Evolutionary conservation across 768 basidiomycete species (phyloP), one percentile per base, ranked within the genome.

Genomic region (Suillus bovinus): DNA sequence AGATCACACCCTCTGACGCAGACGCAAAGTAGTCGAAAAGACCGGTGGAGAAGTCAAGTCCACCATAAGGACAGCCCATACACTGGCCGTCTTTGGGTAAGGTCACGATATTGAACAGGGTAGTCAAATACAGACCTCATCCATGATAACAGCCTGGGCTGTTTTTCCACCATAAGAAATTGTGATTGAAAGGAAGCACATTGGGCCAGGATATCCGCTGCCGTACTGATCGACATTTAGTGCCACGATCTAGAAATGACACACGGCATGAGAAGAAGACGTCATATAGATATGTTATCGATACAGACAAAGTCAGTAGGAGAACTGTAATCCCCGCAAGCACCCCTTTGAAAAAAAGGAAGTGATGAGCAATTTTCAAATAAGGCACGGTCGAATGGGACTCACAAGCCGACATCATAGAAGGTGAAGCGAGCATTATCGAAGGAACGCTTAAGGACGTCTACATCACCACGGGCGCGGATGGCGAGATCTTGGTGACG

Each of bases 11-110:
- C 2, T 46, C 71, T 42, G 68, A 68, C 52, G 78, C 67, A 22
- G 67, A 10, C 4, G 82, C 84, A 68, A 93, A 90, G 79, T 77
- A 83, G 33, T 74, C 61, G 75, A 94, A 93, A 53, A 93, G 80
- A 58, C 86, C 86, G 16, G 74, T 68, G 31, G 86, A 86, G 60
- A 93, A 77, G 76, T 94, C 92, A 31, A 93, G 81, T 46, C 84
- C 90, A 31, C 80, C 82, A 38, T 71, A 81, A 29, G 84, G 84
- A 70, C 91, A 93, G 22, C 81, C 83, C 50, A 85, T 84, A 71
- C 90, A 91, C 84, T 89, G 64, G 24, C 59, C 20, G 47, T 38
- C 58, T 58, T 59, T 59, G 50, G 31, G 33, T 50, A 49, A 61
- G 29, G 61, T 59, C 59, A 61, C n/a, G 29, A 33, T 33, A 61